Percentiles rank a stretch among this genome's conserved stretches.
These are phyloP conservation scores for Saturnispora saitoi DNA, from an alignment of 805 yeast genomes.

Conservation along the genomic window DNA sequence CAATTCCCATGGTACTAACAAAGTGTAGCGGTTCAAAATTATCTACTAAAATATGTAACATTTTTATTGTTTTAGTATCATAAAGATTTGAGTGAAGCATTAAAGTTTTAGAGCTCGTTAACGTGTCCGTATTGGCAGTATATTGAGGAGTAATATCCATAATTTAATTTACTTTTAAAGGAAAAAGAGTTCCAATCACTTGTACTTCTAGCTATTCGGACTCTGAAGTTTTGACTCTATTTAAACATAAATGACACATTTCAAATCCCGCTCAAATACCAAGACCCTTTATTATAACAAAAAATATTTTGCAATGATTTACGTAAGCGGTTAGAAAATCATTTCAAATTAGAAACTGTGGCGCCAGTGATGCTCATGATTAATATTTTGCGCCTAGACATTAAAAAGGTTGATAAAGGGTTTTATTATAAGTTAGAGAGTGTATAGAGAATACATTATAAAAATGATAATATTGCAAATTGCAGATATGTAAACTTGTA, in stretches of 20 bases:
- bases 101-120: background rate
- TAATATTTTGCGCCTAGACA: too few species aligned
- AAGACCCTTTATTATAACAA: background rate
- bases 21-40: slow-evolving; percentile 50
- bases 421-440: too few species aligned
- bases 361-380: too few species aligned
- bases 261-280: background rate
- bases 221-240: background rate
- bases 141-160: background rate
- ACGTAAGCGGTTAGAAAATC: too few species aligned
- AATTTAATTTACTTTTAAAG: background rate
- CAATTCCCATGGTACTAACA: slow-evolving; percentile 79
- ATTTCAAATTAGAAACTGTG: too few species aligned
- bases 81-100: background rate
- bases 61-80: background rate
- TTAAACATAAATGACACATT: background rate
- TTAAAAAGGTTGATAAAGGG: too few species aligned
- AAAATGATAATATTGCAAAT: too few species aligned
- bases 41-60: slow-evolving; percentile 6
- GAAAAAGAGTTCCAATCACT: background rate
- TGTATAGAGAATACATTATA: too few species aligned
- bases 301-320: too few species aligned
- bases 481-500: too few species aligned
- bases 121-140: background rate
- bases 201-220: background rate